Evolutionary conservation across 2,329 filamentous ascomycete genomes (phyloP), one percentile per base, ranked within the genome.

Genomic region (Blastomyces gilchristii): DNA sequence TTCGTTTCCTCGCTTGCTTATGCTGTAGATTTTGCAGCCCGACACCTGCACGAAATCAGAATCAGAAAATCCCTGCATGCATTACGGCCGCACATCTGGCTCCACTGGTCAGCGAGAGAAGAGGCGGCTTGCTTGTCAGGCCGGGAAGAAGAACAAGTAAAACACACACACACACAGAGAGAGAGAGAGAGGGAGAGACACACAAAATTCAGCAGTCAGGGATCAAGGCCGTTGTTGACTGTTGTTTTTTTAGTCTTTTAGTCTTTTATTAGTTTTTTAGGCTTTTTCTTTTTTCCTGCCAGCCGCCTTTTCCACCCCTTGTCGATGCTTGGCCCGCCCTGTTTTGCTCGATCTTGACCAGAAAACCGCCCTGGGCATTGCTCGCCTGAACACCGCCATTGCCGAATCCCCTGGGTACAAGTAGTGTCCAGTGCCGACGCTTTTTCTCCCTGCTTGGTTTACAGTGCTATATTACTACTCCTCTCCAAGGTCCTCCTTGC

Each of bases 271-370:
- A 14, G 9, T 41, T 9, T 14, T 41, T 9, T 41, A 14, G 39
- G 28, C 31, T 34, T 34, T 34, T 34, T 34, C 6, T 34, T 54
- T 54, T 34, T 57, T 41, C n/a, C 34, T 22, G 12, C 45, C 58
- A 60, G 58, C 58, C 58, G 41, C 58, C 16, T 60, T 37, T 60
- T 49, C 58, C 58, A 11, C 53, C 31, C 52, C 52, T 3, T 54
- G 52, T n/a, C n/a, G 28, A 18, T 54, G 60, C 60, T 57, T 58
- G 39, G 43, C 31, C 25, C 37, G 52, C 60, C 39, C 43, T n/a
- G 60, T 34, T 63, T 39, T 60, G 37, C 47, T 52, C 31, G 56
- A 49, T 63, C 58, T 59, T 50, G 31, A 18, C 56, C 31, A 16
- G 56, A 43, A 52, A 54, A n/a, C 54, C 34, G 34, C 37, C 34